Conservation (phyloP, 202 grass and related monocot genomes). For the Bolboschoenoplectus hybrid region DNA sequence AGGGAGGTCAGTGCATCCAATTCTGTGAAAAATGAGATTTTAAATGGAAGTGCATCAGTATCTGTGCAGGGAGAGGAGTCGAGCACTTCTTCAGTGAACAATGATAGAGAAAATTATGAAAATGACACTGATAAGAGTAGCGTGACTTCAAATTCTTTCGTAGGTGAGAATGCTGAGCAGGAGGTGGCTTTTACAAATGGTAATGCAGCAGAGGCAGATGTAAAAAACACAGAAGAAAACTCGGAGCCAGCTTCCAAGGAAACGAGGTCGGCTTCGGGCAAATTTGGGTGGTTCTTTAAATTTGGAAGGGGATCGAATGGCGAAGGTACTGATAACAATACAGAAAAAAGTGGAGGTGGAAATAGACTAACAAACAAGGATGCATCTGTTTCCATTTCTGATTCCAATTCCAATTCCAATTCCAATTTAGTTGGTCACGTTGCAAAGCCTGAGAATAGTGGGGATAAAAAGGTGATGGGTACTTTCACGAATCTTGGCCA, state of each 20-base stretch:
- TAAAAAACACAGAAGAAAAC: constrained; percentile 42
- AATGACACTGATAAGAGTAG: constrained; percentile 72
- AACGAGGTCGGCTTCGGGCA: constrained; percentile 55
- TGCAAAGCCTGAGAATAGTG: constrained; percentile 47
- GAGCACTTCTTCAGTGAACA: constrained; percentile 58
- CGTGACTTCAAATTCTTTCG: constrained; percentile 66
- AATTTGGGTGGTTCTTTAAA: constrained; percentile 80
- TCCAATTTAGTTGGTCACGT: constrained; percentile 30
- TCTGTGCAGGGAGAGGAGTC: constrained; percentile 37
- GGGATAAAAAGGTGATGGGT: constrained; percentile 77
- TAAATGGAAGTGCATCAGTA: constrained; percentile 23
- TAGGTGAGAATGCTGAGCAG: constrained; percentile 48
- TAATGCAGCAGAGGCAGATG: constrained; percentile 46
- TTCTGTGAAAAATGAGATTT: constrained; percentile 14
- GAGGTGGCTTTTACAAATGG: constrained; percentile 44
- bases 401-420: constrained; percentile 46
- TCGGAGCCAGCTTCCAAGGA: constrained; percentile 45
- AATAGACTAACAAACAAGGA: constrained; percentile 35
- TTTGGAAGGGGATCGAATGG: constrained; percentile 54
- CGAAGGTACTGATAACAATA: constrained; percentile 44
- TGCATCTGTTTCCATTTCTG: constrained; percentile 11
- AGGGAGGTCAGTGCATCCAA: constrained; percentile 13
- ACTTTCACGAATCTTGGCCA: constrained; percentile 81
- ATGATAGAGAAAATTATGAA: constrained; percentile 50
- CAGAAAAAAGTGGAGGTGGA: constrained; percentile 47